Evolutionary conservation across 768 basidiomycete species (phyloP).

Genomic region (Collybiopsis luxurians): DNA sequence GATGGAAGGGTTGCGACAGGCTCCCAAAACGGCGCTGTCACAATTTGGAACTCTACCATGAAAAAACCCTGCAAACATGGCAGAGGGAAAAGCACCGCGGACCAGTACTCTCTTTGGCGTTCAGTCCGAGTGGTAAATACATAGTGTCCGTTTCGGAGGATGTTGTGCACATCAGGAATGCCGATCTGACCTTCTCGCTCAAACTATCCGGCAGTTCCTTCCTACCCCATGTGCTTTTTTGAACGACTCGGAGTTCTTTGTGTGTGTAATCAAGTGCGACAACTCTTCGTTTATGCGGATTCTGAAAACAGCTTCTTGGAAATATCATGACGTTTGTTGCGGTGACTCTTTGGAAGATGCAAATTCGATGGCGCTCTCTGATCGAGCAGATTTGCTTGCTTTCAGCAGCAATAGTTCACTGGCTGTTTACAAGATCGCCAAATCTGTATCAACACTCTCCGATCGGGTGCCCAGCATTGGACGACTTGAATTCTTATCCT

Average conservation of each 20-base stretch:
- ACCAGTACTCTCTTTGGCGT: neutral
- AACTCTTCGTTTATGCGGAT: neutral
- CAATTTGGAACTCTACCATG: conserved; percentile 5
- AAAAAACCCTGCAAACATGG: neutral
- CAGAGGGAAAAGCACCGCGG: neutral
- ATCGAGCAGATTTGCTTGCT: neutral
- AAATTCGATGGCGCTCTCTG: neutral
- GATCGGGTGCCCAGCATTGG: too few relatives aligned
- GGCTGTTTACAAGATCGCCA: neutral
- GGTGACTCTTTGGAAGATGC: neutral
- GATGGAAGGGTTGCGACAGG: conserved; percentile 5
- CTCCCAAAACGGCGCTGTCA: neutral
- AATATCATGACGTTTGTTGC: neutral
- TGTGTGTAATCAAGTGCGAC: neutral
- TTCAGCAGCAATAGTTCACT: neutral
- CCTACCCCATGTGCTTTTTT: neutral
- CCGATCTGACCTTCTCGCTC: neutral
- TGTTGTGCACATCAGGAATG: neutral
- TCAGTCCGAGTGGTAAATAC: neutral
- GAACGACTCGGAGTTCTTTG: neutral
- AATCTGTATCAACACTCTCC: neutral
- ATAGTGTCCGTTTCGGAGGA: conserved; percentile 2
- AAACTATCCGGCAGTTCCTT: neutral
- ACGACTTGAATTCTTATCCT: neutral
- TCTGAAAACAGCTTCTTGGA: neutral